phyloP scores from a whole-genome alignment of 2,329 filamentous ascomycete species.

The Ceratocystis papillata region DNA sequence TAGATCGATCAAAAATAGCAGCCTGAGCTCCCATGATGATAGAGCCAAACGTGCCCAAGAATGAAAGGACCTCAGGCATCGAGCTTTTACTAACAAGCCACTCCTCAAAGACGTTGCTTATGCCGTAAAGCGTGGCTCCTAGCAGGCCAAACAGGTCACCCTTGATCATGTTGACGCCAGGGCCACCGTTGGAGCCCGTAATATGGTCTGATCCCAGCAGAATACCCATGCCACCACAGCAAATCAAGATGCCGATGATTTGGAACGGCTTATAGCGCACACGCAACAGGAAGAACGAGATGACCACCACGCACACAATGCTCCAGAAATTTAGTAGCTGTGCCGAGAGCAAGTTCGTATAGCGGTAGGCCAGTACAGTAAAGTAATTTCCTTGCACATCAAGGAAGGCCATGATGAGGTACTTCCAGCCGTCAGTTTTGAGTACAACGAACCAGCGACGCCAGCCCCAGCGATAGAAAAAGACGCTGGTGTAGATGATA shows the following conservation, averaged over 20 bases:
- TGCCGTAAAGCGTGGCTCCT: constrained; percentile 81
- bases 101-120: constrained; percentile 86
- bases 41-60: constrained; percentile 78
- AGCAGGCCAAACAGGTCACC: constrained; percentile 86
- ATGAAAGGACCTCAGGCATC: constrained; percentile 85
- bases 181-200: constrained; percentile 59
- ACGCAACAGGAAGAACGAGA: constrained; percentile 71
- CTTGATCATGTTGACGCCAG: constrained; percentile 62
- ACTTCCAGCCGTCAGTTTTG: constrained; percentile 74
- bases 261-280: constrained; percentile 87
- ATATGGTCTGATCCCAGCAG: constrained; percentile 82
- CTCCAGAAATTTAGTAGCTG: constrained; percentile 99
- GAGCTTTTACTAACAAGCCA: constrained; percentile 81
- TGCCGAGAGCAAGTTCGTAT: constrained; percentile 84
- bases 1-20: constrained; percentile 75
- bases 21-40: constrained; percentile 86
- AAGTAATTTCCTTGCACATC: constrained; percentile 98
- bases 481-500: constrained; percentile 68
- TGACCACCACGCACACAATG: constrained; percentile 78
- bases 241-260: constrained; percentile 75
- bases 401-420: constrained; percentile 81
- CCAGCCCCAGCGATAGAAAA: constrained; percentile 67
- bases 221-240: constrained; percentile 81
- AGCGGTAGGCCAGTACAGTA: constrained; percentile 82
- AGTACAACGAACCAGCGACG: constrained; percentile 56